Conservation (phyloP, 805 yeast species). For the Metschnikowia henanensis region DNA sequence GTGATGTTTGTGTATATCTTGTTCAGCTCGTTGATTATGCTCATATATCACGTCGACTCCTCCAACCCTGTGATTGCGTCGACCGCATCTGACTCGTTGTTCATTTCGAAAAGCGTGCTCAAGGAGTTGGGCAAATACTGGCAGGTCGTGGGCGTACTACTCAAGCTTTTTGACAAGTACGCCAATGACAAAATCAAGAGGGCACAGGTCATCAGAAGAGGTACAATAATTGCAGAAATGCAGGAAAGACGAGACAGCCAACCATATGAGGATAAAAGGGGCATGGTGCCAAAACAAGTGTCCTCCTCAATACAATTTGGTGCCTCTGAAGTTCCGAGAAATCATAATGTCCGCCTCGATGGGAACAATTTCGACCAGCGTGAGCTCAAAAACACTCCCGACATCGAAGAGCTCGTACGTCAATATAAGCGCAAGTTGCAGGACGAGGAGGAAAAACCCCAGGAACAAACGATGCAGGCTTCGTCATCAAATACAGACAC, state of each 20-base stretch:
- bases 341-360: background rate
- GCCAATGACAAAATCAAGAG: constrained; percentile 44
- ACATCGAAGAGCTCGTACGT: constrained; percentile 35
- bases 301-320: constrained; percentile 1
- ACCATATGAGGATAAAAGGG: constrained; percentile 1
- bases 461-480: background rate
- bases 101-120: constrained; percentile 37
- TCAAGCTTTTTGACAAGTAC: constrained; percentile 40
- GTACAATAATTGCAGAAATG: constrained; percentile 38
- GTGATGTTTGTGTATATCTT: constrained; percentile 58
- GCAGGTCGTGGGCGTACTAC: constrained; percentile 40
- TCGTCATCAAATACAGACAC: constrained; percentile 20
- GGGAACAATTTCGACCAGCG: background rate
- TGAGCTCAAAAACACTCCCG: constrained; percentile 11
- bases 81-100: constrained; percentile 43
- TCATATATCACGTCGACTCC: constrained; percentile 65
- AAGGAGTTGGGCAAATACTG: constrained; percentile 38
- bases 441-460: constrained; percentile 5
- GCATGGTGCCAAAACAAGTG: background rate
- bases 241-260: constrained; percentile 31
- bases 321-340: constrained; percentile 10
- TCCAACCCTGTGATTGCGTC: constrained; percentile 40
- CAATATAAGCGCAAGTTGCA: constrained; percentile 26
- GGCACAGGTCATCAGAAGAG: constrained; percentile 39
- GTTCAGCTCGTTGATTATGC: constrained; percentile 66